Base-by-base conservation (phyloP, 148 eudicot species). In the Diospyros kaki region DNA sequence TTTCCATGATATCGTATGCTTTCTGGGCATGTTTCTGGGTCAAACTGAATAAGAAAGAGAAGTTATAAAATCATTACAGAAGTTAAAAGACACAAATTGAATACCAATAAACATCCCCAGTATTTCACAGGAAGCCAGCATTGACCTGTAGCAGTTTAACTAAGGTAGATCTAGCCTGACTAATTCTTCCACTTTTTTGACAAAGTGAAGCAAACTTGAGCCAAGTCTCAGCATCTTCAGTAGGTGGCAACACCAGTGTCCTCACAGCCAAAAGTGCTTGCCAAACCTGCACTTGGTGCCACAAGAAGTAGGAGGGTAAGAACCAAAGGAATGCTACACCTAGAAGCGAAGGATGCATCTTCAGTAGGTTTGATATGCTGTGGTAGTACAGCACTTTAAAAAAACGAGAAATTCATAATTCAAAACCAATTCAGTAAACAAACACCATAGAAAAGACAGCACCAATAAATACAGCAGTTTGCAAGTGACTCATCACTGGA, bases 171-270 rank as follows among this genome's bases (percentile, higher is more conserved):
- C 83, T 91, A 67, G 99, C 99, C 68, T 93, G 99, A 84, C 89
- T 91, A 59, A 91, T 87, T 75, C 98, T 85, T 64, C 97, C 94
- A 96, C 85, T 93, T 81, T 89, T 89, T 42, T 94, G 88, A 83
- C 99, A 96, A 66, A 96, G 93, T 14, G 94, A 89, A 60, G 96
- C 91, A 81, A 96, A 96, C 83, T 93, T 96, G 75, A 93, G 84
- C 98, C 98, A 96, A 64, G 97, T 96, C 77, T 93, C 97, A 66
- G 79, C 76, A 61, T 96, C 99, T 80, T 96, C 99, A 63, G 90
- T 81, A 58, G 98, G 99, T 73, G 99, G 99, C 51, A 96, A 78
- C 46, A 96, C 98, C 78, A 96, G 91, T 45, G 97, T 88, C 84
- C 99, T 87, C 62, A 96, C 99, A 40, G 77, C 86, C 83, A 96